A percentile compares a stretch with the other conserved stretches of the same genome.
phyloP scores from a whole-genome alignment of 768 basidiomycete genomes.

The Boletus patriciae region DNA sequence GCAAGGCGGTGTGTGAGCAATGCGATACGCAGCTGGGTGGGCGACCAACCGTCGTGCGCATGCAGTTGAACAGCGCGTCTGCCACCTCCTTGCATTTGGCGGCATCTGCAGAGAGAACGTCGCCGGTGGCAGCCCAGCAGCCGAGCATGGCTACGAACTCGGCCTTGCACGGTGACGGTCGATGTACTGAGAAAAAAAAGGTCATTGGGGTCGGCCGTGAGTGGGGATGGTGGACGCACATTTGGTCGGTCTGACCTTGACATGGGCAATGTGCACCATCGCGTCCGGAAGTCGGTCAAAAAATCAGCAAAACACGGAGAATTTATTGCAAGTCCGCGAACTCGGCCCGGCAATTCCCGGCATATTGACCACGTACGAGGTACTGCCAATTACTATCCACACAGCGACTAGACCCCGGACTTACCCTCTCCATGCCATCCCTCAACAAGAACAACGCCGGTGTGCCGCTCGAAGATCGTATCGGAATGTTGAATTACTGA shows the following conservation, averaged over 20 bases:
- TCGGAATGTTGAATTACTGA: not conserved
- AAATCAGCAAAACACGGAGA: not conserved
- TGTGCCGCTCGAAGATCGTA: slow-evolving; percentile 32
- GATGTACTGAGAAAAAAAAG: slow-evolving; percentile 3
- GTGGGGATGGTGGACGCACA: slow-evolving; percentile 40
- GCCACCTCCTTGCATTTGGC: slow-evolving; percentile 59
- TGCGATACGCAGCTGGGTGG: not conserved
- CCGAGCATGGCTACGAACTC: slow-evolving; percentile 79
- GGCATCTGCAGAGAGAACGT: slow-evolving; percentile 50
- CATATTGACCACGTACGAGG: slow-evolving; percentile 8
- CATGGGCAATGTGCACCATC: slow-evolving; percentile 71
- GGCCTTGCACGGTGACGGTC: slow-evolving; percentile 26
- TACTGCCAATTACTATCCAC: too few species aligned
- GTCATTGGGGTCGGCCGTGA: not conserved
- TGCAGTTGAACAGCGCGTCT: slow-evolving; percentile 69
- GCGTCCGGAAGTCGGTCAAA: too few species aligned
- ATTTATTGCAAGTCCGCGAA: slow-evolving; percentile 12
- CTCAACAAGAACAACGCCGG: slow-evolving; percentile 92
- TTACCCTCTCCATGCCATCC: slow-evolving; percentile 25
- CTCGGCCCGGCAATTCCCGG: slow-evolving; percentile 15
- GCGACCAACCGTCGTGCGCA: slow-evolving; percentile 75
- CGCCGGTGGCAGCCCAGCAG: slow-evolving; percentile 79
- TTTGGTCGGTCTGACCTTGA: slow-evolving; percentile 79
- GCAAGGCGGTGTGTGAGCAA: slow-evolving; percentile 5
- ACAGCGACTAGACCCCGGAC: not conserved